These are phyloP conservation scores for Limonium bicolor DNA, from an alignment of 148 eudicot genomes.

Conservation along the genomic window DNA sequence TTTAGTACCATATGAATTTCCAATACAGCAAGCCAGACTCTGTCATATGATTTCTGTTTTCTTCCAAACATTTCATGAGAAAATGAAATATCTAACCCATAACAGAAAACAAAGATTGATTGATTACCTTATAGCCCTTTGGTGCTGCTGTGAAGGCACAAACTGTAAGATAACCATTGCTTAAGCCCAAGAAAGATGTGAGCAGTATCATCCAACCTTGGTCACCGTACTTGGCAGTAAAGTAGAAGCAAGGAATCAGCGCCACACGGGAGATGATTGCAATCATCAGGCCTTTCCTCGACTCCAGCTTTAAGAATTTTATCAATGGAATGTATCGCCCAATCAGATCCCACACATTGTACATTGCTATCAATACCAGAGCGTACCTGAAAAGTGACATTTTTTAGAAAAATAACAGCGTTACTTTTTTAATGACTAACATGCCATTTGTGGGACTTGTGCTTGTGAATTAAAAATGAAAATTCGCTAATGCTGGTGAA, in stretches of 20 bases:
- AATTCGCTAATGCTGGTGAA: too few relatives aligned
- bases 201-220: conserved; percentile 42
- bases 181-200: conserved; percentile 27
- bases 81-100: too few relatives aligned
- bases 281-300: conserved; percentile 19
- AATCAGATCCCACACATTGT: conserved; percentile 29
- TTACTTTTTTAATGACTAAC: too few relatives aligned
- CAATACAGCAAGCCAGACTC: neutral
- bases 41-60: neutral
- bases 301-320: conserved; percentile 20
- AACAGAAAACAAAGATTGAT: neutral
- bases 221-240: conserved; percentile 30
- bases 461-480: too few relatives aligned
- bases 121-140: conserved; percentile 24
- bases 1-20: neutral
- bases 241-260: conserved; percentile 33
- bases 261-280: conserved; percentile 17
- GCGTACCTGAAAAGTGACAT: conserved; percentile 39
- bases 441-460: too few relatives aligned
- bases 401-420: too few relatives aligned
- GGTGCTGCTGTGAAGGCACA: conserved; percentile 25
- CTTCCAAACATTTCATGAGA: too few relatives aligned
- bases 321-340: conserved; percentile 32
- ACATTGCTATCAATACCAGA: conserved; percentile 30
- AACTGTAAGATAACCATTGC: conserved; percentile 32